These are phyloP conservation scores for Sinapis alba DNA, from an alignment of 441 rosid species.

Conservation along the genomic window DNA sequence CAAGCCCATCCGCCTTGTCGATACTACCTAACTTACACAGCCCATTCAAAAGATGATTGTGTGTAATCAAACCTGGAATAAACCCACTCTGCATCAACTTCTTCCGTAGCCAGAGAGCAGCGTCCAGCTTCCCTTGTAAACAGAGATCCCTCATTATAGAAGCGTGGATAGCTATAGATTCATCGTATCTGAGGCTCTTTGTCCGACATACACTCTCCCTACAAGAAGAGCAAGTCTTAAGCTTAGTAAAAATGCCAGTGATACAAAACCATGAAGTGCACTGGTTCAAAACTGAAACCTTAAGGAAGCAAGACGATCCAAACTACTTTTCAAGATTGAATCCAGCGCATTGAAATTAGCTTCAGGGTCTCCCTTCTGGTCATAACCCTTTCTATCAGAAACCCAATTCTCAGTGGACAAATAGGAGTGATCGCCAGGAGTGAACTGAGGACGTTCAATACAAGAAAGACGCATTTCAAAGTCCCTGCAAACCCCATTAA, in stretches of 20 bases:
- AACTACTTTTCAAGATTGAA: slow-evolving; percentile 58
- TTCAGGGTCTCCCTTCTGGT: slow-evolving; percentile 44
- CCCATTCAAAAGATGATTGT: slow-evolving; percentile 64
- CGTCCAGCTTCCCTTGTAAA: slow-evolving; percentile 60
- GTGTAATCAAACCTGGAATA: slow-evolving; percentile 60
- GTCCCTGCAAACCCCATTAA: slow-evolving; percentile 30
- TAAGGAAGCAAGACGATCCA: slow-evolving; percentile 65
- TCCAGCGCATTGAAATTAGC: slow-evolving; percentile 56
- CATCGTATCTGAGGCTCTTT: slow-evolving; percentile 38
- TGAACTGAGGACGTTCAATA: slow-evolving; percentile 25
- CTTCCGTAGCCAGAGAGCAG: slow-evolving; percentile 60
- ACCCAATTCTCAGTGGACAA: slow-evolving; percentile 39
- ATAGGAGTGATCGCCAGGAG: slow-evolving; percentile 16
- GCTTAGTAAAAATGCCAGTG: neutral
- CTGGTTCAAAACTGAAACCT: slow-evolving; percentile 39
- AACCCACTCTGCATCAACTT: slow-evolving; percentile 56
- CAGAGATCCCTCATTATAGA: slow-evolving; percentile 54
- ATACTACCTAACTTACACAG: slow-evolving; percentile 54
- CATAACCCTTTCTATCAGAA: slow-evolving; percentile 37
- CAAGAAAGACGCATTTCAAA: slow-evolving; percentile 40
- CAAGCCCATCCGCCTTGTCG: slow-evolving; percentile 55
- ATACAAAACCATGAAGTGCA: neutral
- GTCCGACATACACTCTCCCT: slow-evolving; percentile 54
- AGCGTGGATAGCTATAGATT: slow-evolving; percentile 27
- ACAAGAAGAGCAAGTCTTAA: slow-evolving; percentile 30